These are phyloP conservation scores for Wickerhamomyces chaumierensis DNA, from an alignment of 805 yeast species.

Conservation along the genomic window DNA sequence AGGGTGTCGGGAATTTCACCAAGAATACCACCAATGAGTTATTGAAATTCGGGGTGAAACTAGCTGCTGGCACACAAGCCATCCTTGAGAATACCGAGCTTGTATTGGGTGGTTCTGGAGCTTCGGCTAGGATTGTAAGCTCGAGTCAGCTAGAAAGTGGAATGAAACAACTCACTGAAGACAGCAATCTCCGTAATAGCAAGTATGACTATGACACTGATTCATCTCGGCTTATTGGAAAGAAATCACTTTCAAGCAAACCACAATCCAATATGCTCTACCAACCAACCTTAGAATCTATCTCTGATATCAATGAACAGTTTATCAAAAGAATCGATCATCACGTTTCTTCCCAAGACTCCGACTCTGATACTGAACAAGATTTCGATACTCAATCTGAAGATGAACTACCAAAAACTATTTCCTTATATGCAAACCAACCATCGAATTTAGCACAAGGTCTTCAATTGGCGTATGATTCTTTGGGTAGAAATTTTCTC, in stretches of 20 bases:
- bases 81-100: constrained; percentile 73
- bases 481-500: constrained; percentile 56
- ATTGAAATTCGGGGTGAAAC: constrained; percentile 68
- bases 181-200: constrained; percentile 17
- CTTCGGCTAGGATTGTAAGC: constrained; percentile 30
- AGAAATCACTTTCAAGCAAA: constrained; percentile 13
- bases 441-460: constrained; percentile 69
- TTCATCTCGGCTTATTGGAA: constrained; percentile 17
- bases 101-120: constrained; percentile 64
- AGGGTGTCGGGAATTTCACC: constrained; percentile 65
- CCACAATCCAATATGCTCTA: constrained; percentile 10
- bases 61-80: constrained; percentile 83
- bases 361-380: constrained; percentile 12
- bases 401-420: constrained; percentile 26
- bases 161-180: constrained; percentile 24
- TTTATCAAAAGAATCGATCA: neutral
- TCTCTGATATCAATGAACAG: constrained; percentile 11
- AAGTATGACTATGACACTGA: constrained; percentile 20
- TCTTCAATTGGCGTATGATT: constrained; percentile 56
- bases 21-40: constrained; percentile 73
- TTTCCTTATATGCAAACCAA: constrained; percentile 77
- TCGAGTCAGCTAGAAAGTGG: constrained; percentile 16
- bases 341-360: neutral
- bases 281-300: constrained; percentile 18
- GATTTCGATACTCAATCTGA: constrained; percentile 12